These are phyloP conservation scores for Deinandra increscens DNA, from an alignment of 129 eudicot genomes.

Conservation along the genomic window DNA sequence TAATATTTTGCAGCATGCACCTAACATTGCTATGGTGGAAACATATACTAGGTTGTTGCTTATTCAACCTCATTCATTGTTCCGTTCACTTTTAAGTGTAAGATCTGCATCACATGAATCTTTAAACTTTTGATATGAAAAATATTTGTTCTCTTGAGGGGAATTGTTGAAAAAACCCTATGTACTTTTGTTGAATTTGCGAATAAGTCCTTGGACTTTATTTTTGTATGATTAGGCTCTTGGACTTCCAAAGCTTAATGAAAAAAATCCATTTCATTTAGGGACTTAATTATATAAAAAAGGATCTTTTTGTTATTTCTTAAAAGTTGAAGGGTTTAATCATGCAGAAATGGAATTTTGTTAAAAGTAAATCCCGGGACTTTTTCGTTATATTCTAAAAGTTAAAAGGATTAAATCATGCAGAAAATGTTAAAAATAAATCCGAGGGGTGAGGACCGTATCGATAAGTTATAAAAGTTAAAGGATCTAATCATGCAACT, in stretches of 20 bases:
- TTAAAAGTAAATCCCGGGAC: background rate
- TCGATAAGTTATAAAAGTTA: background rate
- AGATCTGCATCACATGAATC: constrained; percentile 57
- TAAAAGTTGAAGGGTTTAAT: constrained; percentile 22
- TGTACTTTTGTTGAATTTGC: background rate
- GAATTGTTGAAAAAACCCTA: background rate
- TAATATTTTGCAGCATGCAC: constrained; percentile 62
- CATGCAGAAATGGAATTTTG: background rate
- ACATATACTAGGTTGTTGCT: constrained; percentile 85
- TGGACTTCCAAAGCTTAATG: background rate
- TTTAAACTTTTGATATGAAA: constrained; percentile 33
- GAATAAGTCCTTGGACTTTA: background rate
- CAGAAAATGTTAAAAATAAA: background rate
- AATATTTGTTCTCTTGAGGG: background rate
- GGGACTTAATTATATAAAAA: background rate
- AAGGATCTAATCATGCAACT: background rate
- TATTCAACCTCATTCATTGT: constrained; percentile 80
- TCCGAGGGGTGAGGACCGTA: background rate
- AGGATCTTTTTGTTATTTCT: background rate
- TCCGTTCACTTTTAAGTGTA: constrained; percentile 87
- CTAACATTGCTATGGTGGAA: constrained; percentile 93
- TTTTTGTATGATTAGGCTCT: background rate
- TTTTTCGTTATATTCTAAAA: constrained; percentile 13
- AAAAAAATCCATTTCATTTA: background rate
- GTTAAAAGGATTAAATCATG: background rate